Evolutionary conservation across 75 land plant genomes (phyloP), one percentile per base, ranked within the genome.

Genomic region (Pinus albicaulis): DNA sequence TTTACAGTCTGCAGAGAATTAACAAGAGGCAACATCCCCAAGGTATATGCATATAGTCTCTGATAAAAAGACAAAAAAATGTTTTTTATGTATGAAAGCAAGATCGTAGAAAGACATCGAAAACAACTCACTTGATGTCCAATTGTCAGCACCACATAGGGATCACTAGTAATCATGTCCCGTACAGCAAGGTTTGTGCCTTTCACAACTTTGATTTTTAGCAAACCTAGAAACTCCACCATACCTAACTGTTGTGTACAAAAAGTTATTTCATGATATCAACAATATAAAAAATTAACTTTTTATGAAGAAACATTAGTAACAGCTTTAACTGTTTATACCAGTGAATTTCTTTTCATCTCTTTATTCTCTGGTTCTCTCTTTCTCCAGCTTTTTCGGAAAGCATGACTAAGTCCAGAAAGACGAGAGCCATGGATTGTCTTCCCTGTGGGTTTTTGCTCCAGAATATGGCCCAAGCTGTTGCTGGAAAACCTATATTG

Each of bases 141-240:
- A 59, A 95, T 59, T 24, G 83, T 79, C 26, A 93, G 81, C 24
- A 88, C 80, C 28, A 95, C 94, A 76, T 95, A 95, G 17, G 98
- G 98, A 78, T 95, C 98, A 78, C 98, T 95, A 11, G 92, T 86
- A 59, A 91, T 19, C 19, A 93, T 68, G 73, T 95, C 98, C n/a
- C 98, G 82, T n/a, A 93, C 76, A 61, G 92, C 98, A 74, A 95
- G 73, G 78, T 89, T 91, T 56, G 85, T 91, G 25, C 98, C 98
- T 85, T 82, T 89, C 6, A 95, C 80, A 59, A 95, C 87, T 76
- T 89, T 90, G 64, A 95, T 92, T 82, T 93, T 93, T 41, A 95
- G 85, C 86, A 95, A 73, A 64, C 97, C 98, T 48, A 93, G 78
- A 77, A 95, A 93, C 68, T 95, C 98, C 55, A 95, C 88, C 99